Percentiles rank a stretch among this genome's conserved stretches.
phyloP scores from a whole-genome alignment of 768 basidiomycete genomes.

The Mycena sanguinolenta region DNA sequence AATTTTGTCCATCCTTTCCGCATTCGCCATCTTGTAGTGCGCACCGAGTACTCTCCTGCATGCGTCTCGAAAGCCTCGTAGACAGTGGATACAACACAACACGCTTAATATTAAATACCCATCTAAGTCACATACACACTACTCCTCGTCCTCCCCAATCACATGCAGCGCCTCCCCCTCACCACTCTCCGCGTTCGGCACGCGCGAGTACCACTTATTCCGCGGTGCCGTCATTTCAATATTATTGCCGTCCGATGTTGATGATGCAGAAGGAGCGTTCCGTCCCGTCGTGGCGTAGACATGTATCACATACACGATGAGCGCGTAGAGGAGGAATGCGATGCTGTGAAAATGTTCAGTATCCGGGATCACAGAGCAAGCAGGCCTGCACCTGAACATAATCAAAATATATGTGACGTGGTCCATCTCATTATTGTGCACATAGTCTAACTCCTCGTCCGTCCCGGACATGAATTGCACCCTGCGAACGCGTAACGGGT shows the following conservation, averaged over 20 bases:
- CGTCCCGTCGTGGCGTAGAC: conserved; percentile 75
- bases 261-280: conserved; percentile 64
- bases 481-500: conserved; percentile 40
- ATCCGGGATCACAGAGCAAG: background rate
- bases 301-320: conserved; percentile 78
- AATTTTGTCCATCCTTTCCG: too few species aligned
- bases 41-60: too few species aligned
- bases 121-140: background rate
- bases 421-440: conserved; percentile 83
- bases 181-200: conserved; percentile 56
- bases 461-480: conserved; percentile 94
- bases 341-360: conserved; percentile 55
- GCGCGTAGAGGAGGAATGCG: conserved; percentile 83
- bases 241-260: conserved; percentile 41
- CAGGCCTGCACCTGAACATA: conserved; percentile 75
- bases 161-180: conserved; percentile 41
- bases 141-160: conserved; percentile 50
- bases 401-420: conserved; percentile 92
- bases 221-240: conserved; percentile 57
- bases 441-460: conserved; percentile 86
- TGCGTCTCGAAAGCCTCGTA: too few species aligned
- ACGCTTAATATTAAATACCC: background rate
- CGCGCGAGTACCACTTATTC: conserved; percentile 76
- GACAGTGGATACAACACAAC: background rate
- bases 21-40: too few species aligned